Conservation (phyloP, 1,284 basidiomycete species). For the Apiotrichum domesticum region DNA sequence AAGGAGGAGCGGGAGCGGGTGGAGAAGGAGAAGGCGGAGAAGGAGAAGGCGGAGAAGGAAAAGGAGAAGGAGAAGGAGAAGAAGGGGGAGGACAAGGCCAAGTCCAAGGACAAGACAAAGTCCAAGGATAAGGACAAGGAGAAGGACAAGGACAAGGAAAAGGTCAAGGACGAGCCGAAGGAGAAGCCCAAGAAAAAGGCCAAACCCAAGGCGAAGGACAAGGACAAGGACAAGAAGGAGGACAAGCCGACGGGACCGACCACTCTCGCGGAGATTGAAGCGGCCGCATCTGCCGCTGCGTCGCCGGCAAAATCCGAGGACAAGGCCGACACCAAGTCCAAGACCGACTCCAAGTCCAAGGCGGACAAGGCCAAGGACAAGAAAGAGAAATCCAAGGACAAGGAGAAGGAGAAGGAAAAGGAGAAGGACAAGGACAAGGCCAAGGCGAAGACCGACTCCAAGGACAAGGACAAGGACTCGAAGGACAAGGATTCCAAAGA, state of each 20-base stretch:
- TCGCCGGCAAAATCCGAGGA: neutral
- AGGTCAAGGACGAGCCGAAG: too few relatives aligned
- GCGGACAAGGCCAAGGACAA: neutral
- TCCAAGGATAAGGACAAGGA: too few relatives aligned
- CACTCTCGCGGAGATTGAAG: too few relatives aligned
- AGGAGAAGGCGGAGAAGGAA: constrained; percentile 6
- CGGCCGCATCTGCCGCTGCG: too few relatives aligned
- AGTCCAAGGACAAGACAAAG: too few relatives aligned
- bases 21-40: constrained; percentile 6
- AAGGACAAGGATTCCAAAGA: neutral
- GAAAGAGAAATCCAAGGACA: neutral
- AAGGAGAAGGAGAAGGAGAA: constrained; percentile 25
- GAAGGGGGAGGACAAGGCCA: constrained; percentile 6
- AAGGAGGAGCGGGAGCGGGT: neutral
- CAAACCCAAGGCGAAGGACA: too few relatives aligned
- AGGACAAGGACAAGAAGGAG: too few relatives aligned
- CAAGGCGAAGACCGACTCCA: neutral
- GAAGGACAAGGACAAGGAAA: too few relatives aligned
- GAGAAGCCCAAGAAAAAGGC: too few relatives aligned
- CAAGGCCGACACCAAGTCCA: neutral
- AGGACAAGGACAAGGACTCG: neutral
- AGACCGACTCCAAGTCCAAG: neutral
- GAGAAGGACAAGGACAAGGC: neutral
- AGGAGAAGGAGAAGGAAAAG: neutral
- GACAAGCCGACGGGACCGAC: too few relatives aligned